Conservation (phyloP, 495 filamentous ascomycete species). For the Penicillium malachiteum region DNA sequence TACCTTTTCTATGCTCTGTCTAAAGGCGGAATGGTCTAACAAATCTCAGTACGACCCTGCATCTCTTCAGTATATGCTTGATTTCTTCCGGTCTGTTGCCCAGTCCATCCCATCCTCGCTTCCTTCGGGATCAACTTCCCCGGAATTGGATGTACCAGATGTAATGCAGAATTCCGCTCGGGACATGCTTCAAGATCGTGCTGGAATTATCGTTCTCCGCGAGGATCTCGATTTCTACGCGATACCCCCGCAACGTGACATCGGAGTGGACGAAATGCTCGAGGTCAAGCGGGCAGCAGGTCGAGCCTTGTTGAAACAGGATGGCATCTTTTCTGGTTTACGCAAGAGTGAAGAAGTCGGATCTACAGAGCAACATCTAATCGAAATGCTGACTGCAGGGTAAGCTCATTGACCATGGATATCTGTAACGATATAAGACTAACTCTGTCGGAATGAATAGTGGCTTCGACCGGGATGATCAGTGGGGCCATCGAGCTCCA, state of each 20-base stretch:
- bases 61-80: slow-evolving; percentile 97
- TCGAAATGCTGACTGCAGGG: slow-evolving; percentile 99
- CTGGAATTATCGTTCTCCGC: slow-evolving; percentile 94
- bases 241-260: slow-evolving; percentile 84
- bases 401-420: slow-evolving; percentile 46
- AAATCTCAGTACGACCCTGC: slow-evolving; percentile 84
- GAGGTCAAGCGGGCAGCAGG: slow-evolving; percentile 95
- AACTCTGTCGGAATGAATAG: slow-evolving; percentile 41
- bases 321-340: slow-evolving; percentile 94
- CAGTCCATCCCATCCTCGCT: slow-evolving; percentile 81
- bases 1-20: slow-evolving; percentile 36
- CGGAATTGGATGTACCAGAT: slow-evolving; percentile 65
- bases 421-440: slow-evolving; percentile 11
- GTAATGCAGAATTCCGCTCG: slow-evolving; percentile 65
- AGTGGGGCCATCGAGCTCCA: slow-evolving; percentile 91
- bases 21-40: slow-evolving; percentile 52
- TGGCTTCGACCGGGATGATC: slow-evolving; percentile 93
- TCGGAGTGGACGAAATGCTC: slow-evolving; percentile 88
- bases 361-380: slow-evolving; percentile 96
- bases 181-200: slow-evolving; percentile 81
- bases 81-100: slow-evolving; percentile 95
- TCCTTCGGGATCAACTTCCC: slow-evolving; percentile 58
- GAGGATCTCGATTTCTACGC: slow-evolving; percentile 98
- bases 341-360: slow-evolving; percentile 93
- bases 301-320: slow-evolving; percentile 78